Evolutionary conservation across 257 asterid genomes (phyloP).

Genomic region (Solanum megistacrolobum): DNA sequence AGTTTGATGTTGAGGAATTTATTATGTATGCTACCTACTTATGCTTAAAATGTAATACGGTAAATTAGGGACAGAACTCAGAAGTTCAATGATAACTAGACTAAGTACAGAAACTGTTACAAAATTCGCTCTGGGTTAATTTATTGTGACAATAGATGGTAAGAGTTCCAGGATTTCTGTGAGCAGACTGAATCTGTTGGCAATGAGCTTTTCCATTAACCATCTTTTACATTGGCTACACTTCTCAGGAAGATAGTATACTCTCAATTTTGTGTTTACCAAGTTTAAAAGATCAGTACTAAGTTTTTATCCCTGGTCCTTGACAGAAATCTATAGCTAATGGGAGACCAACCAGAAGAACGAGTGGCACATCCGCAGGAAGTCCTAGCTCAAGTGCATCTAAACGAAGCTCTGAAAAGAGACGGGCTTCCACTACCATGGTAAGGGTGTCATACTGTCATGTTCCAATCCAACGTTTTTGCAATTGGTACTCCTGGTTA

Average conservation of each 20-base stretch:
- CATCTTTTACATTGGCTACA: neutral
- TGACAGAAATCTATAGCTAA: slow-evolving; percentile 52
- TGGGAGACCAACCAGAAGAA: slow-evolving; percentile 54
- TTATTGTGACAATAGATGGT: neutral
- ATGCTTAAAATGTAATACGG: neutral
- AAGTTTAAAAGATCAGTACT: neutral
- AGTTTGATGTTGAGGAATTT: neutral
- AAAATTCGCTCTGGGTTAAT: neutral
- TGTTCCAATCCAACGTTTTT: neutral
- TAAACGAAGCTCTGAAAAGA: slow-evolving; percentile 56
- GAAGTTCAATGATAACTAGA: neutral
- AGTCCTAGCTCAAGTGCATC: slow-evolving; percentile 47
- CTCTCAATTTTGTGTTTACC: neutral
- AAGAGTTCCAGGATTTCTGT: neutral
- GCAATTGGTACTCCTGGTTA: neutral
- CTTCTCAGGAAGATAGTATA: neutral
- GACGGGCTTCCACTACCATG: slow-evolving; percentile 43
- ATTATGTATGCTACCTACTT: neutral
- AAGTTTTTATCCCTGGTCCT: neutral
- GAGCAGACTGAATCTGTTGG: neutral
- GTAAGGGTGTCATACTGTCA: slow-evolving; percentile 19
- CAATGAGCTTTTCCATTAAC: neutral
- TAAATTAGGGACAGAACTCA: neutral
- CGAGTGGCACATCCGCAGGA: slow-evolving; percentile 38
- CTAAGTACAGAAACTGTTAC: neutral